phyloP scores from a whole-genome alignment of 2,329 filamentous ascomycete genomes.

The Cladosporium sp. region DNA sequence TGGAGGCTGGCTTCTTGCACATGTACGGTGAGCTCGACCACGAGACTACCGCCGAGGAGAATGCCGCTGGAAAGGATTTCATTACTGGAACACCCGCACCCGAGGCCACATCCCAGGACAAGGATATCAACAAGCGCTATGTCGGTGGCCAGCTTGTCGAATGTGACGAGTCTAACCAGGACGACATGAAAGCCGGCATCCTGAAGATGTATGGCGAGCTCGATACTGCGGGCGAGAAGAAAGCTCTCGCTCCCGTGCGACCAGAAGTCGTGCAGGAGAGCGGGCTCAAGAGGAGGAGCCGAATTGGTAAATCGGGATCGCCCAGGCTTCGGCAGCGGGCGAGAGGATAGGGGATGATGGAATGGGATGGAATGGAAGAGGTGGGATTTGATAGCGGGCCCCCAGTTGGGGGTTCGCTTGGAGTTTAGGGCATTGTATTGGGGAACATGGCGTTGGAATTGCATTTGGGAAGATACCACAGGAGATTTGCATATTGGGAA shows the following conservation, averaged over 20 bases:
- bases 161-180: slow-evolving; percentile 14
- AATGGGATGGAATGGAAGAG: not conserved
- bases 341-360: slow-evolving; percentile 21
- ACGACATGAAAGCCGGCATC: slow-evolving; percentile 17
- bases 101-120: not conserved
- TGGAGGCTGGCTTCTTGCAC: slow-evolving; percentile 10
- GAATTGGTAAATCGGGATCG: slow-evolving; percentile 24
- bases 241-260: not conserved
- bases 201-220: slow-evolving; percentile 16
- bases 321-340: slow-evolving; percentile 30
- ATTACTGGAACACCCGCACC: not conserved
- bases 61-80: slow-evolving; percentile 6
- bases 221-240: slow-evolving; percentile 1
- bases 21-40: slow-evolving; percentile 16
- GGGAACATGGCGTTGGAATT: not conserved
- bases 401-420: not conserved
- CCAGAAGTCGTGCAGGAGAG: not conserved
- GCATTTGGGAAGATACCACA: not conserved
- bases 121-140: slow-evolving; percentile 3
- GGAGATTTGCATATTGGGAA: not conserved
- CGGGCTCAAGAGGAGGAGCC: slow-evolving; percentile 5
- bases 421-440: not conserved
- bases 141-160: slow-evolving; percentile 17
- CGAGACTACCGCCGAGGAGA: not conserved
- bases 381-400: slow-evolving; percentile 1